These are phyloP conservation scores for Neurospora discreta DNA, from an alignment of 495 filamentous ascomycete genomes.

Conservation along the genomic window DNA sequence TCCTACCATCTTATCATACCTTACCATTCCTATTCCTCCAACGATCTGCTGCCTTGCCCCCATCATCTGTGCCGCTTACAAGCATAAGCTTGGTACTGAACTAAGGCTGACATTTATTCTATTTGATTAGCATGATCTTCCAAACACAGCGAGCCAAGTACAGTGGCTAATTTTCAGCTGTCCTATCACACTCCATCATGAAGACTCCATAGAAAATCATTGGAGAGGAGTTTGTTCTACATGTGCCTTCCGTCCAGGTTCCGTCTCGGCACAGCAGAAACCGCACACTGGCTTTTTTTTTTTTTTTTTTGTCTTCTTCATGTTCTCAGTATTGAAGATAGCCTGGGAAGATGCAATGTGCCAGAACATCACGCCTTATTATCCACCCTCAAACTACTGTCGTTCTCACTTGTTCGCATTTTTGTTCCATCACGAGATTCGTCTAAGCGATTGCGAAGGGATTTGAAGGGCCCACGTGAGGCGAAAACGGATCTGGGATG, in stretches of 20 bases:
- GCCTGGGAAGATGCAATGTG: not conserved
- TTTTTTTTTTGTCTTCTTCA: too few species aligned
- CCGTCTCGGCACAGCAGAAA: not conserved
- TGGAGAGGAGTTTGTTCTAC: not conserved
- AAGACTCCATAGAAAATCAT: not conserved
- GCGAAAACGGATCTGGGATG: not conserved
- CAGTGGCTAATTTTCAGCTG: too few species aligned
- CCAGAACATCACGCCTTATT: not conserved
- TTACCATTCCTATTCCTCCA: not conserved
- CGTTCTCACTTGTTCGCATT: not conserved
- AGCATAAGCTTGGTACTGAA: not conserved
- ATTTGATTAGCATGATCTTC: not conserved
- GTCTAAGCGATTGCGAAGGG: not conserved
- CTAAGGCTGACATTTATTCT: not conserved
- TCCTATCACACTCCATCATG: not conserved
- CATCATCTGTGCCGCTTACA: not conserved
- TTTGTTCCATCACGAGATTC: not conserved
- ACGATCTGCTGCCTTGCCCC: not conserved
- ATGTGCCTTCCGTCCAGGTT: not conserved
- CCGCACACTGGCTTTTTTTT: not conserved
- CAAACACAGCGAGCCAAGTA: not conserved
- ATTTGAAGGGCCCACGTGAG: not conserved
- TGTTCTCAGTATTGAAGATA: not conserved
- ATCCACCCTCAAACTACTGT: not conserved
- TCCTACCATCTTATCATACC: not conserved